phyloP scores from a whole-genome alignment of 768 basidiomycete species.

The Leucosporidium yakuticum region DNA sequence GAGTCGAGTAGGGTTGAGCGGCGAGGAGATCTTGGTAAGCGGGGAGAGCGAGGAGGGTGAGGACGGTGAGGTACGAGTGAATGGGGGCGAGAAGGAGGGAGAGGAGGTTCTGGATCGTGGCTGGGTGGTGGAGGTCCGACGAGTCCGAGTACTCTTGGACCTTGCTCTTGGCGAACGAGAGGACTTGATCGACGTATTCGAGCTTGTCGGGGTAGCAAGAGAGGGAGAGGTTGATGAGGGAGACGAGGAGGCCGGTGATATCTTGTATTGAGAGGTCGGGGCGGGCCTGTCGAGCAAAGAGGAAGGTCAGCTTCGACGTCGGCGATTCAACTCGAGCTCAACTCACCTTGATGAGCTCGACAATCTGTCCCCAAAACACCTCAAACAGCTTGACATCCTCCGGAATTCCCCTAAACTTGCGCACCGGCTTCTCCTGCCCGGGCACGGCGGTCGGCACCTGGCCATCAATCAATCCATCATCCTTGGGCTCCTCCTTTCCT shows the following conservation, averaged over 20 bases:
- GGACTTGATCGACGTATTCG: conserved; percentile 93
- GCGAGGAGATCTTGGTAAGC: conserved; percentile 76
- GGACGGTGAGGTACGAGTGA: conserved; percentile 89
- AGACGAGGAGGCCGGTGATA: conserved; percentile 90
- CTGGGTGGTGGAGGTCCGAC: conserved; percentile 77
- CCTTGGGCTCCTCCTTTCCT: conserved; percentile 5
- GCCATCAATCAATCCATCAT: conserved; percentile 30
- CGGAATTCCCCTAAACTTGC: conserved; percentile 90
- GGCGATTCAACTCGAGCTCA: conserved; percentile 2
- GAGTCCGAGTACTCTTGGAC: conserved; percentile 62
- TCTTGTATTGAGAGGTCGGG: conserved; percentile 97
- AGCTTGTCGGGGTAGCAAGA: conserved; percentile 96
- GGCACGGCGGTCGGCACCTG: conserved; percentile 27
- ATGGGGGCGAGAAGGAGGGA: conserved; percentile 88
- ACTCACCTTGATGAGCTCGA: conserved; percentile 88
- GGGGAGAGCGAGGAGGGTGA: conserved; percentile 93
- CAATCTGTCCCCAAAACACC: conserved; percentile 98
- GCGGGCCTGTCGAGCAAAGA: conserved; percentile 60
- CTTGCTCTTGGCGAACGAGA: conserved; percentile 81
- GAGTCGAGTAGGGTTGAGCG: conserved; percentile 80
- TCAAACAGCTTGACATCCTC: conserved; percentile 93
- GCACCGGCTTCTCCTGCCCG: conserved; percentile 52
- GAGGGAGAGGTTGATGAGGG: conserved; percentile 85
- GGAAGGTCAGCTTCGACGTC: background rate
- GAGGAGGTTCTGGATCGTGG: conserved; percentile 84